Evolutionary conservation across 768 basidiomycete species (phyloP), one percentile per base, ranked within the genome.

Genomic region (Termitomyces sp.): DNA sequence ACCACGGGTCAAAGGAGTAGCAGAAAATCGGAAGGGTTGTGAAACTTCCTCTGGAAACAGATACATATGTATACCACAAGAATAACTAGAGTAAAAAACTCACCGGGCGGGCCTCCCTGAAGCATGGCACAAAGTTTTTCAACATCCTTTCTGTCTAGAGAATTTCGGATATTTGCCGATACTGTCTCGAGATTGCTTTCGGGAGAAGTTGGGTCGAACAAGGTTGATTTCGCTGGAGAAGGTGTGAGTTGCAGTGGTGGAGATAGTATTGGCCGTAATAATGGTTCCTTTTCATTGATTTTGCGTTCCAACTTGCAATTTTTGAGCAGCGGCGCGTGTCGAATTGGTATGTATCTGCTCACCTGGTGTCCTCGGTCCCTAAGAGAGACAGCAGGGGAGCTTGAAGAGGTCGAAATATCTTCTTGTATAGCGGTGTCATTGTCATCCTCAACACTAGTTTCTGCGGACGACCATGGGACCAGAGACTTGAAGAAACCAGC

Each of bases 21-120:
- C 77, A 4, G 83, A 79, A 69, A 88, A 88, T 37, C 85, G 80
- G 70, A 88, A 88, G 1, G 83, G 83, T 58, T 81, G 78, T 23
- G 71, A 71, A 59, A 73, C 73, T 54, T 79, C 66, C 21, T 60
- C 67, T 73, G 40, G 19, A 30, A 1, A 44, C 17, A 39, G 32
- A 44, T 55, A 40, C 61, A 51, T 48, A 63, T 12, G 7, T 3
- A 21, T 12, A n/a, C 14, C 59, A 28, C 14, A 12, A 19, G 47
- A 52, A 58, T 37, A 21, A 55, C 52, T 30, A 19, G 55, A 23
- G n/a, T 3, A 17, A 21, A 47, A 21, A 3, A 49, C 73, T 32
- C 59, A 83, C 81, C 72, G 63, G 78, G 74, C 50, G 77, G 74
- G 61, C 76, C 82, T 49, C 76, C 73, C 61, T 82, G 72, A 23